Conservation (phyloP, 768 basidiomycete genomes). For the Lactifluus piperatus region DNA sequence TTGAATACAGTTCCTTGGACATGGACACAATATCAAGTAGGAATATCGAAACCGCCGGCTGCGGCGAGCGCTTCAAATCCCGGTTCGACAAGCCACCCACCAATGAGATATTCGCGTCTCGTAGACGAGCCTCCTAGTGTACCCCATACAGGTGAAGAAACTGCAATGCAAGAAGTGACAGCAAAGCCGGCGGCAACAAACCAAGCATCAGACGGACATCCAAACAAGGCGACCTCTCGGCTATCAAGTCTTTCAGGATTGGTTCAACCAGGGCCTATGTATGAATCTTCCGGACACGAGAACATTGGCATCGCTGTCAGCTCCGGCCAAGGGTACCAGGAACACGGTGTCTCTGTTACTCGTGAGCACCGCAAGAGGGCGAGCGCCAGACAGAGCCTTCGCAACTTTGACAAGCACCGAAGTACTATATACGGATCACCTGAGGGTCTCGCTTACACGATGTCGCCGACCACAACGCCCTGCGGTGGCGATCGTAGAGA, state of each 20-base stretch:
- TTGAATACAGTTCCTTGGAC: constrained; percentile 41
- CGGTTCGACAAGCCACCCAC: not conserved
- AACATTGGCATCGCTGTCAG: constrained; percentile 20
- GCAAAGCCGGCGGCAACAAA: not conserved
- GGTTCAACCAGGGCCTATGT: constrained; percentile 12
- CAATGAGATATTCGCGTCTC: constrained; percentile 9
- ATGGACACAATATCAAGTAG: constrained; percentile 30
- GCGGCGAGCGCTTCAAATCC: not conserved
- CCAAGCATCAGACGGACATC: not conserved
- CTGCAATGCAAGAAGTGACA: constrained; percentile 4
- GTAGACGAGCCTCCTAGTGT: not conserved
- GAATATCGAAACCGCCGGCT: constrained; percentile 11
- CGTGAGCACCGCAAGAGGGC: constrained; percentile 7
- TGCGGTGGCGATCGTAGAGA: too few species aligned
- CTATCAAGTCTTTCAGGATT: constrained; percentile 17
- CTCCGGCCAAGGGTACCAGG: constrained; percentile 4
- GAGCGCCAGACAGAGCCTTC: constrained; percentile 15
- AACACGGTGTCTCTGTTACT: not conserved
- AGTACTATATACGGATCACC: constrained; percentile 17
- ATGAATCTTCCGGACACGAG: constrained; percentile 11
- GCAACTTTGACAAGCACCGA: constrained; percentile 9
- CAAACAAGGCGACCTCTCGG: constrained; percentile 12
- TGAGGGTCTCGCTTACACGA: constrained; percentile 17
- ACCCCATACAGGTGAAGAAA: not conserved
- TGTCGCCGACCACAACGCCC: constrained; percentile 24